Percentiles rank a stretch among this genome's conserved stretches.
These are phyloP conservation scores for Paraphaeosphaeria minitans DNA, from an alignment of 2,329 filamentous ascomycete genomes.

Conservation along the genomic window DNA sequence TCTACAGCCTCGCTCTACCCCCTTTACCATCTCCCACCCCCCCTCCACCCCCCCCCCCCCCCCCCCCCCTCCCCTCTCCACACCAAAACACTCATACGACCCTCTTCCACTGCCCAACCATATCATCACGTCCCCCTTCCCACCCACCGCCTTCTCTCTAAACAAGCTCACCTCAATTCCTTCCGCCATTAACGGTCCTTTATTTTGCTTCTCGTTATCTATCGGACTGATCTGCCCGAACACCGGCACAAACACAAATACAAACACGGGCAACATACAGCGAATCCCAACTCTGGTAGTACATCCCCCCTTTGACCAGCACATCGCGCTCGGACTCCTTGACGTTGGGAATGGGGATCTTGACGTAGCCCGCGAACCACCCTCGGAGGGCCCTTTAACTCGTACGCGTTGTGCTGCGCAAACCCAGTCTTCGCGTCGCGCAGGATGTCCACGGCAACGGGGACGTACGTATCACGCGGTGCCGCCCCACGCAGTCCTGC, in stretches of 20 bases:
- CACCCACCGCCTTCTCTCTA: constrained; percentile 32
- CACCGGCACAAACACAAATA: constrained; percentile 71
- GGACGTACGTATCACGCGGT: constrained; percentile 68
- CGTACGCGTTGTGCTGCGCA: constrained; percentile 64
- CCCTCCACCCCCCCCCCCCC: too few relatives aligned
- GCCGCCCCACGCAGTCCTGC: constrained; percentile 68
- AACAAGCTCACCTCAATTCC: constrained; percentile 62
- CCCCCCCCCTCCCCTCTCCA: too few relatives aligned
- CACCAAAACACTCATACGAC: constrained; percentile 30
- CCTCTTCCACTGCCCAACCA: constrained; percentile 34
- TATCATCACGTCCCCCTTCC: constrained; percentile 31
- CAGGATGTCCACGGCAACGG: constrained; percentile 57
- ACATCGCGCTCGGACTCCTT: constrained; percentile 57
- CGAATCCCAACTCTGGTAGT: constrained; percentile 53
- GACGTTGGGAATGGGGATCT: constrained; percentile 66
- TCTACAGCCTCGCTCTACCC: constrained; percentile 12
- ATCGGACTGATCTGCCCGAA: constrained; percentile 63
- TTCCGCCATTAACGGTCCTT: constrained; percentile 68
- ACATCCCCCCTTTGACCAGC: constrained; percentile 52
- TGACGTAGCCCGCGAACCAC: constrained; percentile 67
- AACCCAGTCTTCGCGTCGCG: constrained; percentile 68
- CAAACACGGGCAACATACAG: too few relatives aligned
- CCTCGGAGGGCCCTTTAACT: constrained; percentile 61
- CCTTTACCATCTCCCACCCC: constrained; percentile 26
- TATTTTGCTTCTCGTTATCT: constrained; percentile 81